Evolutionary conservation across 2,329 filamentous ascomycete genomes (phyloP), one percentile per base, ranked within the genome.

Genomic region (Phaeosphaeriaceae sp.): DNA sequence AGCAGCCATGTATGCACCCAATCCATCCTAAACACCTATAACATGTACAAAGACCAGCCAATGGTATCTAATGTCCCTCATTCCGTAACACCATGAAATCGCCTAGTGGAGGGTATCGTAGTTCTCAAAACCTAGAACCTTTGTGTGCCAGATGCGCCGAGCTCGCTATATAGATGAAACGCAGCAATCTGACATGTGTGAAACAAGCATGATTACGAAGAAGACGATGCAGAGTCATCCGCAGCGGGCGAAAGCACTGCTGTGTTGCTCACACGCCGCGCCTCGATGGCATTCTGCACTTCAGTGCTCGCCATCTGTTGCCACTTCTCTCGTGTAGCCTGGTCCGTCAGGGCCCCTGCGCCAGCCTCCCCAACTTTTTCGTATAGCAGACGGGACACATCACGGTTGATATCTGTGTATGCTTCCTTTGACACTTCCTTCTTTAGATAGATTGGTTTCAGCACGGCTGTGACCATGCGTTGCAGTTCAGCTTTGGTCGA

Each of bases 391-490:
- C 92, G 89, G 44, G 92, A 97, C 33, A 98, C 89, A 59, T 91
- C 89, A 61, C 93, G 89, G 74, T 98, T 98, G 78, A 98, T 97
- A 56, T 88, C 88, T 2, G 92, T 94, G 76, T 96, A 99, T 77
- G 97, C 90, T 58, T 97, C 91, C 66, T 93, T 91, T 19, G 89
- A 92, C 61, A 98, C 85, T 62, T 89, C 86, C 67, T 90, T 89
- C 44, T 89, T 89, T 61, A 89, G 86, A 83, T 94, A 98, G 65
- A 92, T 86, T 31, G 93, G 92, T 67, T 91, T 91, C 45, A 99
- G 82, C 6, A 91, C 92, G 44, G 85, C 83, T 63, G 92, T 91
- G 67, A 98, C 95, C 79, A 98, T 92, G 67, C 89, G 89, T 74
- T 93, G 94, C 63, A 99, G 90, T 71, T 89, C 92, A 66, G 91